These are phyloP conservation scores for Abrus pulchellus DNA, from an alignment of 306 rosid genomes.

Conservation along the genomic window DNA sequence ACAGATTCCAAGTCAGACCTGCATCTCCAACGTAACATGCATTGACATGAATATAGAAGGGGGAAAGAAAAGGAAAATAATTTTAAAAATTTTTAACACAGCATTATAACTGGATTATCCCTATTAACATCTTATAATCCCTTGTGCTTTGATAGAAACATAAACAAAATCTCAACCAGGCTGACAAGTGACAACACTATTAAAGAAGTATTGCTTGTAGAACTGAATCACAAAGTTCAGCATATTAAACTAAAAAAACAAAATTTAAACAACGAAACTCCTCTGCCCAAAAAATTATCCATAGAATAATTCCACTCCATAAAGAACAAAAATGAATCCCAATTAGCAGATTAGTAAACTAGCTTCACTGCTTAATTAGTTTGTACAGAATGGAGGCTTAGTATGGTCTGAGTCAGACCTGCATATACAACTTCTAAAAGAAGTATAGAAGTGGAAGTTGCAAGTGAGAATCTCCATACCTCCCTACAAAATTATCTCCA, in stretches of 20 bases:
- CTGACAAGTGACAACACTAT: conserved; percentile 9
- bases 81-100: not conserved
- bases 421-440: conserved; percentile 23
- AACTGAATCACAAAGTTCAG: conserved; percentile 38
- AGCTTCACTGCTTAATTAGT: conserved; percentile 16
- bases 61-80: conserved; percentile 4
- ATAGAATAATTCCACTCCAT: not conserved
- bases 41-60: conserved; percentile 41
- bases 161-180: conserved; percentile 4
- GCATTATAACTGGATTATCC: conserved; percentile 26
- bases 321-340: conserved; percentile 17
- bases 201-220: conserved; percentile 14
- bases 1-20: conserved; percentile 88
- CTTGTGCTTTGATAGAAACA: conserved; percentile 23
- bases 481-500: conserved; percentile 57
- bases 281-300: not conserved
- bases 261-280: conserved; percentile 31
- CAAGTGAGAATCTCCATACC: conserved; percentile 52
- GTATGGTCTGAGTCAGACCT: not conserved
- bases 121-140: not conserved
- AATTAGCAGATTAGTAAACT: conserved; percentile 12
- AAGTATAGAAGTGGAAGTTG: conserved; percentile 3
- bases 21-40: conserved; percentile 55
- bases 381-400: not conserved
- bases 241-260: conserved; percentile 4